Percentiles rank a stretch among this genome's conserved stretches.
Conservation (phyloP, 176 grass and related monocot species). For the Chrysopogon serrulatus region DNA sequence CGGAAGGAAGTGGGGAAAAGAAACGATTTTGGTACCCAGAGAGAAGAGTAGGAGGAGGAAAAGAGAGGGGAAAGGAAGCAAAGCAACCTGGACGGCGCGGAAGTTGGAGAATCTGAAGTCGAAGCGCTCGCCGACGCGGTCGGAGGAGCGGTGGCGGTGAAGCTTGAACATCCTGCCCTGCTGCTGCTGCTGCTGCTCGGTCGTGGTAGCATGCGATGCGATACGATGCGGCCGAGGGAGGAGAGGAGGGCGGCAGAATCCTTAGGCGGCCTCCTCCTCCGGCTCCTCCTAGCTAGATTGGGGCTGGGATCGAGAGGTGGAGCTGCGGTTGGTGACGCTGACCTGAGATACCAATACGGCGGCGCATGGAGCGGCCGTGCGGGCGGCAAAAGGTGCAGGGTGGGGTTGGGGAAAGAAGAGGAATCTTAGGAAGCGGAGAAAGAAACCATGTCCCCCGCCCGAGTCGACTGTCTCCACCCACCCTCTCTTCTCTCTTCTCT, state of each 20-base stretch:
- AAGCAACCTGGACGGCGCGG: constrained; percentile 68
- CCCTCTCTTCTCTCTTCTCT: too few species aligned
- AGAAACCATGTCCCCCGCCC: neutral
- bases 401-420: neutral
- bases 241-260: neutral
- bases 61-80: too few species aligned
- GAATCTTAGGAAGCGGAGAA: constrained; percentile 31
- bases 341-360: neutral
- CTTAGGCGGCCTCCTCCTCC: neutral
- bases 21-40: neutral
- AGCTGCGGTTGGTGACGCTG: neutral
- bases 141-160: constrained; percentile 80
- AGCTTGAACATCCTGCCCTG: constrained; percentile 77
- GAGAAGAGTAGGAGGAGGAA: neutral
- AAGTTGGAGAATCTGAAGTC: constrained; percentile 92
- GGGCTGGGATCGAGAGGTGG: neutral
- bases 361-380: neutral
- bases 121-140: constrained; percentile 71
- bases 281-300: neutral
- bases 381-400: neutral
- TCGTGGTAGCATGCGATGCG: neutral
- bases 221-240: neutral
- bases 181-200: neutral
- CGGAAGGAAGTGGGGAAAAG: too few species aligned
- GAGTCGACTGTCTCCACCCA: neutral